Evolutionary conservation across 192 early-diverging fungal genomes (phyloP).

Genomic region (Coemansia sp.): DNA sequence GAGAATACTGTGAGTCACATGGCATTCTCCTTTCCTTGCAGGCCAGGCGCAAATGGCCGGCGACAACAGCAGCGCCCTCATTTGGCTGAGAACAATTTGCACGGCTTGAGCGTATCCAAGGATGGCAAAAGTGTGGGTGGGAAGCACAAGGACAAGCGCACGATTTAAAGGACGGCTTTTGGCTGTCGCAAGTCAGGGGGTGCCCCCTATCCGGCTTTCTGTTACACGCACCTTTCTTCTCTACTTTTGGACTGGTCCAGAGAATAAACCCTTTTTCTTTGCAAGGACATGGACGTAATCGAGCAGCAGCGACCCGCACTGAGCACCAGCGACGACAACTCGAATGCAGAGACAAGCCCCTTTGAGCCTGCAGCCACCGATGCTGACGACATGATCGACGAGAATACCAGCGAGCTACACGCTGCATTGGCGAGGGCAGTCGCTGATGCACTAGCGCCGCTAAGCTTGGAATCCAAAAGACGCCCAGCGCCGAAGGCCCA

Average conservation of each 20-base stretch:
- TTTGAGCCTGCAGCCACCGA: background rate
- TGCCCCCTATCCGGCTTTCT: background rate
- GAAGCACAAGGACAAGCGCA: background rate
- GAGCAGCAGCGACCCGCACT: background rate
- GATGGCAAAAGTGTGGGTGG: background rate
- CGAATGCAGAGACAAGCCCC: background rate
- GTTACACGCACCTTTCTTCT: background rate
- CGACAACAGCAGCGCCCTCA: background rate
- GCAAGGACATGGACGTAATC: background rate
- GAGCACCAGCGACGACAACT: background rate
- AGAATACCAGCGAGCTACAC: background rate
- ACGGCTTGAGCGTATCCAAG: background rate
- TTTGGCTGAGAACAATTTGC: background rate
- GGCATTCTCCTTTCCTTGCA: background rate
- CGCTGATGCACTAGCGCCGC: background rate
- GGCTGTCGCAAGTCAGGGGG: background rate
- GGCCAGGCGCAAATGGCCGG: background rate
- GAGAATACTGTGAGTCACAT: conserved; percentile 3
- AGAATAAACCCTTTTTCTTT: background rate
- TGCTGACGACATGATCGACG: background rate
- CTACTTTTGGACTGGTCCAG: background rate
- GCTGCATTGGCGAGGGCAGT: background rate
- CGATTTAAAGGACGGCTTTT: background rate
- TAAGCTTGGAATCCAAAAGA: conserved; percentile 1
- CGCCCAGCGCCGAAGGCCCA: background rate